A percentile compares a stretch with the other conserved stretches of the same genome.
These are phyloP conservation scores for Sporothrix dimorphospora DNA, from an alignment of 2,329 filamentous ascomycete genomes.

Conservation along the genomic window DNA sequence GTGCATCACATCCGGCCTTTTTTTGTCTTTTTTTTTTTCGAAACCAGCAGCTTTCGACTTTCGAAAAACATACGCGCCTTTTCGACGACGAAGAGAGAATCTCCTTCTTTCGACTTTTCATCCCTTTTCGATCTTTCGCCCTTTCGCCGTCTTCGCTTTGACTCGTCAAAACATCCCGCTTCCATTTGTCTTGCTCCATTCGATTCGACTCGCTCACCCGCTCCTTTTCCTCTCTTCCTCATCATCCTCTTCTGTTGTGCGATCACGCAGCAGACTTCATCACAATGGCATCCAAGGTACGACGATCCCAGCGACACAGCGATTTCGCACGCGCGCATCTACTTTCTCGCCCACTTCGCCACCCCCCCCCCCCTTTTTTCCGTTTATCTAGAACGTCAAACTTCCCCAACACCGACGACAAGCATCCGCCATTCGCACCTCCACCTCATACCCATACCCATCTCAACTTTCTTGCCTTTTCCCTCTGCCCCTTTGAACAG, in stretches of 20 bases:
- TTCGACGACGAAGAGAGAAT: background rate
- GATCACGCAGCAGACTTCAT: conserved; percentile 3
- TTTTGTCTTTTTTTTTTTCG: conserved; percentile 15
- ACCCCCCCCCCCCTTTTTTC: background rate
- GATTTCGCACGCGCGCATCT: background rate
- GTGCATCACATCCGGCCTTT: conserved; percentile 22
- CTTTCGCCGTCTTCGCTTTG: background rate
- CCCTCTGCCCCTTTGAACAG: too few relatives aligned
- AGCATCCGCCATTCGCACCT: background rate
- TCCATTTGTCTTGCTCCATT: conserved; percentile 1
- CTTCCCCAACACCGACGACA: background rate
- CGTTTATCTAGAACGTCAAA: background rate
- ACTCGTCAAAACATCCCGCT: background rate
- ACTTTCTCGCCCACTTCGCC: background rate
- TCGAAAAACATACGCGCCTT: background rate
- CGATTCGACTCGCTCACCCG: background rate
- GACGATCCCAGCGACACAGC: background rate
- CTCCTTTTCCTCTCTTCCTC: conserved; percentile 2
- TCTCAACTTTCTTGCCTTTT: background rate
- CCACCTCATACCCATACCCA: background rate
- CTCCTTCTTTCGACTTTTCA: background rate
- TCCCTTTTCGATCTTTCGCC: background rate
- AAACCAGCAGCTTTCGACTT: background rate
- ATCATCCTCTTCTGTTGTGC: background rate
- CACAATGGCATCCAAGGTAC: conserved; percentile 32